Evolutionary conservation across 2,329 filamentous ascomycete species (phyloP), one percentile per base, ranked within the genome.

Genomic region (Aspergillus eucalypticola): DNA sequence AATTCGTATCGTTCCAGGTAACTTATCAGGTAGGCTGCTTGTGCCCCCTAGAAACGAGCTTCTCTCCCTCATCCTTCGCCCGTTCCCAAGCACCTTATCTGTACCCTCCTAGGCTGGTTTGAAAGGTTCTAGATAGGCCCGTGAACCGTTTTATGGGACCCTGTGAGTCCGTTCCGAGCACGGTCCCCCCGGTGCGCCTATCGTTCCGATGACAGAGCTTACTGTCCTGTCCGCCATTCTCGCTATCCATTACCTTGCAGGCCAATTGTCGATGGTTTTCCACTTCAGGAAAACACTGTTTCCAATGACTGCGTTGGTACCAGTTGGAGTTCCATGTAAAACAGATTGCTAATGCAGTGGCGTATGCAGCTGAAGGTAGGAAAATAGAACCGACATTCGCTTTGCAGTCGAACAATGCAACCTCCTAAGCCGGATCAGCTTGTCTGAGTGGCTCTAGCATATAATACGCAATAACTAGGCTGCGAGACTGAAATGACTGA

Each of bases 61-160:
- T 49, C 25, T 17, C 25, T 55, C 55, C 25, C 41, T 42, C 44
- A 32, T 32, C 32, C 42, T 54, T 13, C 23, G 25, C 25, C 10
- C 32, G 11, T 23, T 38, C 29, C 8, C 44, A 48, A 54, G 53
- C 11, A 55, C 42, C 27, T 46, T 55, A 46, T 55, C 53, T 55
- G 41, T 27, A 32, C 25, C 39, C 25, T 35, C 39, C 41, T 35
- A 55, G 53, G 13, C 53, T 10, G 13, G 19, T 55, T 55, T 44
- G 8, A 46, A 55, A 55, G 38, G 42, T 55, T 29, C 27, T 29
- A 27, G n/a, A 41, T 46, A 46, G 53, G 53, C 29, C 53, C 25
- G 53, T 55, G 53, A 55, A 55, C 53, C 53, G 53, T 55, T 55
- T 27, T 55, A 44, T 35, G 53, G 42, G 13, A 17, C 53, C 27